Base-by-base conservation (phyloP, 805 yeast genomes). In the Myxozyma melibiosi region DNA sequence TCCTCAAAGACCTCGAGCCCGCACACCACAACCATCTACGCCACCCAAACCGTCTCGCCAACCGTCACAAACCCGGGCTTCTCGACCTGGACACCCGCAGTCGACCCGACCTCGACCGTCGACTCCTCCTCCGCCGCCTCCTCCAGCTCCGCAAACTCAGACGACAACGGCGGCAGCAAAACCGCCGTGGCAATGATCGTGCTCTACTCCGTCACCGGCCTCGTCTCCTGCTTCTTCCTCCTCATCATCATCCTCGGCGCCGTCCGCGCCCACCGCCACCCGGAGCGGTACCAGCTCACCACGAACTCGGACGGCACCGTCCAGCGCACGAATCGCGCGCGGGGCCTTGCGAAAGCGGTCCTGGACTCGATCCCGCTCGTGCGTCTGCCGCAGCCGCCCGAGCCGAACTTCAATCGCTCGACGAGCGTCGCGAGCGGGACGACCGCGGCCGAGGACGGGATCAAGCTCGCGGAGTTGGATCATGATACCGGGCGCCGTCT, bases 341-440 rank as follows among this genome's bases (percentile, higher is more conserved):
- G 64, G 16, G 74, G 74, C 3, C 63, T 71, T n/a, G 74, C 74
- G 5, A 55, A 70, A 20, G 74, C 74, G 1, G 72, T 71, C 20
- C 58, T 71, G 43, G 74, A 71, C 55, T 67, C 75, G 8, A 67
- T 71, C 39, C 74, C 74, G 9, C 53, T 71, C 14, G 70, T 71
- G 3, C 48, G 58, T n/a, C 63, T 66, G 20, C 61, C 57, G 11
- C 37, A 25, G 51, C 49, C 43, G 6, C 43, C 44, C 7, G 41
- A 51, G 34, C 35, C 42, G 3, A 33, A 37, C n/a, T 42, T 43
- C 24, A 13, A n/a, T n/a, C n/a, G n/a, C 35, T 16, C 18, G 41
- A 28, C 35, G 33, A 31, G 18, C 47, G 16, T 38, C 25, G 20
- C 46, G 24, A 25, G 34, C 13, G 22, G 25, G 18, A 28, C 27